These are phyloP conservation scores for Scedosporium boydii DNA, from an alignment of 2,329 filamentous ascomycete species.

Conservation along the genomic window DNA sequence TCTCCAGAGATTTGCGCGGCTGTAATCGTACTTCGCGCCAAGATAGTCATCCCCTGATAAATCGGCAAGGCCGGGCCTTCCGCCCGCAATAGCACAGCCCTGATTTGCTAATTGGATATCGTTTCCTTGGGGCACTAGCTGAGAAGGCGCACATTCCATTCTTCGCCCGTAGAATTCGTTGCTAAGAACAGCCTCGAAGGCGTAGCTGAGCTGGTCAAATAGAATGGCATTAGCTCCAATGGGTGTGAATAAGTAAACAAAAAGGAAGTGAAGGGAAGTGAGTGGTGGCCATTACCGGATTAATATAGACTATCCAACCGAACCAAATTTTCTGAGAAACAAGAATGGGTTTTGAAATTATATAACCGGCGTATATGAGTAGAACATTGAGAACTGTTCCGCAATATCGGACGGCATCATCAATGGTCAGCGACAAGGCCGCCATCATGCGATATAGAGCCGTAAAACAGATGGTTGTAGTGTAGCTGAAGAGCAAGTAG, in stretches of 20 bases:
- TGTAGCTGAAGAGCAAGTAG: slow-evolving; percentile 51
- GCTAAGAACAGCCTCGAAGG: slow-evolving; percentile 50
- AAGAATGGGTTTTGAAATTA: slow-evolving; percentile 47
- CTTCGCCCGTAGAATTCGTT: slow-evolving; percentile 44
- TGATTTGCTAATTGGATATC: slow-evolving; percentile 32
- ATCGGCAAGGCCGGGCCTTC: slow-evolving; percentile 37
- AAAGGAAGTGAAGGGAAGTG: no score
- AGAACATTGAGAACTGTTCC: slow-evolving; percentile 49
- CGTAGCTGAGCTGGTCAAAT: slow-evolving; percentile 34
- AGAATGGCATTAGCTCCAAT: no score
- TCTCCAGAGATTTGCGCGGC: slow-evolving; percentile 44
- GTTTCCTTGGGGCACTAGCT: slow-evolving; percentile 37
- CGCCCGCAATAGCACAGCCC: slow-evolving; percentile 46
- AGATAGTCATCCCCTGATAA: slow-evolving; percentile 39
- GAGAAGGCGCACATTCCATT: slow-evolving; percentile 34
- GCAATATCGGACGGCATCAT: slow-evolving; percentile 51
- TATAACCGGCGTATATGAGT: slow-evolving; percentile 59
- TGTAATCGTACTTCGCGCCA: slow-evolving; percentile 35
- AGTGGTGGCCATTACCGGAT: slow-evolving; percentile 34
- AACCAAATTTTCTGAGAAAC: slow-evolving; percentile 57
- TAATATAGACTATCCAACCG: slow-evolving; percentile 56
- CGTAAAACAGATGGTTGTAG: slow-evolving; percentile 47
- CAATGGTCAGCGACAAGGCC: slow-evolving; percentile 47
- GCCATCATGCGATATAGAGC: slow-evolving; percentile 51
- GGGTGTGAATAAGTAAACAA: no score